Conservation (phyloP, 805 yeast genomes). For the Ogataea saltuana region DNA sequence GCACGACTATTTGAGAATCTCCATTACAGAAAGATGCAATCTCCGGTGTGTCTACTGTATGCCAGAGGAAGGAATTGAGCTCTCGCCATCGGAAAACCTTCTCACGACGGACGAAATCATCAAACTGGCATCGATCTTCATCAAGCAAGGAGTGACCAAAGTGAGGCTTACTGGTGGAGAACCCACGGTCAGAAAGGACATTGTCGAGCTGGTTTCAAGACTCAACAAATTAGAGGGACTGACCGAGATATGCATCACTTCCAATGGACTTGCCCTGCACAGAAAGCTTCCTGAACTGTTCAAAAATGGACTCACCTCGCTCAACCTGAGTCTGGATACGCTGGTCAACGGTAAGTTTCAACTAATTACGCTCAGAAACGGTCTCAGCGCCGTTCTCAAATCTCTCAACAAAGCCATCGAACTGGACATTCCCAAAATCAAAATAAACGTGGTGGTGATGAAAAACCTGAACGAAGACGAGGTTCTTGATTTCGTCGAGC, state of each 20-base stretch:
- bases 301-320: conserved; percentile 44
- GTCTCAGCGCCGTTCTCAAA: conserved; percentile 45
- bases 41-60: conserved; percentile 50
- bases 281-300: conserved; percentile 47
- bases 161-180: conserved; percentile 58
- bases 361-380: conserved; percentile 51
- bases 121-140: conserved; percentile 44
- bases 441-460: conserved; percentile 53
- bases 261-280: conserved; percentile 52
- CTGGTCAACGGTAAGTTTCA: conserved; percentile 51
- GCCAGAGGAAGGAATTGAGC: conserved; percentile 58
- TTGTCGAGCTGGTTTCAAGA: conserved; percentile 43
- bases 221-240: conserved; percentile 43
- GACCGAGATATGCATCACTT: conserved; percentile 50
- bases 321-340: conserved; percentile 52
- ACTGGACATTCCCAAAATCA: conserved; percentile 46
- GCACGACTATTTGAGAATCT: conserved; percentile 52
- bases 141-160: conserved; percentile 49
- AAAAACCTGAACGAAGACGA: conserved; percentile 53
- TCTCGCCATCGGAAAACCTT: conserved; percentile 43
- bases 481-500: conserved; percentile 45
- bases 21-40: conserved; percentile 53
- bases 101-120: conserved; percentile 47
- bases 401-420: conserved; percentile 46
- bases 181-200: conserved; percentile 54